These are phyloP conservation scores for Cyclotella choctawhatcheeana DNA, from an alignment of 108 stramenopile genomes.

Conservation along the genomic window DNA sequence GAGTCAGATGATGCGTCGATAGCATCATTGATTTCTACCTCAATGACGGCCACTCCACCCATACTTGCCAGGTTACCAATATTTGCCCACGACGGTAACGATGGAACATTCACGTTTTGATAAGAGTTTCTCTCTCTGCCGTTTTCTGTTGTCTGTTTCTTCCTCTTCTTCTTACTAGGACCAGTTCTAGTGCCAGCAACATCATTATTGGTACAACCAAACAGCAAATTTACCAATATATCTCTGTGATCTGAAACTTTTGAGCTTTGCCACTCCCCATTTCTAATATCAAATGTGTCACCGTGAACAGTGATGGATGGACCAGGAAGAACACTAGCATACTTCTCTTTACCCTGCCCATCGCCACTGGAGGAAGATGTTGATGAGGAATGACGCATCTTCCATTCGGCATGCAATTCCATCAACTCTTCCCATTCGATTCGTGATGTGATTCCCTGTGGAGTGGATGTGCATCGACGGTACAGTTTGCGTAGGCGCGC, in stretches of 20 bases:
- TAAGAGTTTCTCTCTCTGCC: neutral
- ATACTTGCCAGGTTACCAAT: slow-evolving; percentile 63
- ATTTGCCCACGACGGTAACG: slow-evolving; percentile 69
- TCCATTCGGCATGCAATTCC: slow-evolving; percentile 39
- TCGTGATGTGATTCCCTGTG: slow-evolving; percentile 42
- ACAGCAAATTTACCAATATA: slow-evolving; percentile 61
- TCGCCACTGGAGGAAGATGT: neutral
- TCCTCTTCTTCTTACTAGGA: slow-evolving; percentile 25
- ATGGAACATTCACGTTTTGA: slow-evolving; percentile 21
- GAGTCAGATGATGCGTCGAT: slow-evolving; percentile 4
- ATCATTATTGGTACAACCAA: slow-evolving; percentile 10
- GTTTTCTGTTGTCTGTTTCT: slow-evolving; percentile 12
- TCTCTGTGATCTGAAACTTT: slow-evolving; percentile 77
- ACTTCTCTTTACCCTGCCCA: slow-evolving; percentile 4
- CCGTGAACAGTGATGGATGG: slow-evolving; percentile 23
- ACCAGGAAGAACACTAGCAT: slow-evolving; percentile 30
- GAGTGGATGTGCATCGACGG: slow-evolving; percentile 31
- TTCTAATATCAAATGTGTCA: slow-evolving; percentile 19
- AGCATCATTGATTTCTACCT: slow-evolving; percentile 40
- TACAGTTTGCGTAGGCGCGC: slow-evolving; percentile 44
- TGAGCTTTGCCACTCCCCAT: slow-evolving; percentile 53
- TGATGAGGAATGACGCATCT: neutral
- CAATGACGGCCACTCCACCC: slow-evolving; percentile 63
- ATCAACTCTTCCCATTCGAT: slow-evolving; percentile 38
- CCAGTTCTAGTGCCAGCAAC: neutral